Evolutionary conservation across 495 filamentous ascomycete genomes (phyloP), one percentile per base, ranked within the genome.

Genomic region (Sordaria brevicollis): DNA sequence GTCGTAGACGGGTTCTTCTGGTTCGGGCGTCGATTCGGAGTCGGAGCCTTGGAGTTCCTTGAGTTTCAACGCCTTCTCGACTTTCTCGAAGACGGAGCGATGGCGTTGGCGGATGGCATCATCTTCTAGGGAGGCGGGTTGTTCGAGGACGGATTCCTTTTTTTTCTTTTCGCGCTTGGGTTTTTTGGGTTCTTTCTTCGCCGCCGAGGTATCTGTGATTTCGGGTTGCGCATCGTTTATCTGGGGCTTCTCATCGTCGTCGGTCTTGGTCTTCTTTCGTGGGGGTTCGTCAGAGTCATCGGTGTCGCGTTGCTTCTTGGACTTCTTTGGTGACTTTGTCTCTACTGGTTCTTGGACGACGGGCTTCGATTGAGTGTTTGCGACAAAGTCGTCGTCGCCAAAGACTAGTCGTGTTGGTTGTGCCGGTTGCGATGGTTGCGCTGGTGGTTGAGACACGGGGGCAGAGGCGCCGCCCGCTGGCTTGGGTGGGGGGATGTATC

Each of bases 1-100:
- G 7, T 88, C 90, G 68, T 93, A 86, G 10, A 89, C 74, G 49
- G 49, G 49, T 71, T 83, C 84, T 65, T 86, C 84, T 10, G 68
- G 65, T 65, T 77, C 77, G 0, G 74, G 69, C 38, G 78, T 75
- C 0, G 75, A 67, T 9, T 75, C 71, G 41, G 73, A 70, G 36
- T 71, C 73, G 15, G 70, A 70, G n/a, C 75, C 76, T 5, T 75
- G 73, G 0, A 78, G 35, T 11, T 74, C 33, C 43, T 70, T 67
- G 5, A 66, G 37, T n/a, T 77, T 73, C 9, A 85, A 75, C 6
- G 84, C 80, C 69, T 83, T 87, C 6, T 82, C 79, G 15, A 83
- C 77, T 70, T 85, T 87, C 66, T 83, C 76, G 43, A 87, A 75
- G 7, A 86, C 76, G 7, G 80, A 73, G 66, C 79, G 82, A 69